Evolutionary conservation across 805 yeast genomes (phyloP).

Genomic region (Kluyveromyces lactis): DNA sequence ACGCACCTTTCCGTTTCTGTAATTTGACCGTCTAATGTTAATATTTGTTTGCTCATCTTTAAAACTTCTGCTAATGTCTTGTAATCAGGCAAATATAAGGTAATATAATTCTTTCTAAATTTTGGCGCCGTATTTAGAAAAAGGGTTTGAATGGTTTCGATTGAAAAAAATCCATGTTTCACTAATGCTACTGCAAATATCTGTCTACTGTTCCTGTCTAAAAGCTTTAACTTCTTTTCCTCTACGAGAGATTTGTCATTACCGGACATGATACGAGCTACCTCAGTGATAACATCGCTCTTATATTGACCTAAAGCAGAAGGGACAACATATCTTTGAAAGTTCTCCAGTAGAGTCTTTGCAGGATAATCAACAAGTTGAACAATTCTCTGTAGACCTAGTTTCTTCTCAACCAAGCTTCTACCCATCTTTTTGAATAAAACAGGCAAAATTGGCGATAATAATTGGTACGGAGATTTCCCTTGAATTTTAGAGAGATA

Average conservation of each 20-base stretch:
- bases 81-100: constrained; percentile 25
- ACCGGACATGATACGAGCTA: constrained; percentile 25
- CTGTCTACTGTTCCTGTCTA: constrained; percentile 26
- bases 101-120: constrained; percentile 21
- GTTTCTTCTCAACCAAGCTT: constrained; percentile 39
- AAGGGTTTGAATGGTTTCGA: constrained; percentile 24
- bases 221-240: constrained; percentile 15
- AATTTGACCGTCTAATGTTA: constrained; percentile 7
- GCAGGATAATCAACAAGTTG: constrained; percentile 56
- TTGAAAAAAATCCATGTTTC: constrained; percentile 24
- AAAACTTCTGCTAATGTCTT: constrained; percentile 26
- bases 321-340: constrained; percentile 70
- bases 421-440: constrained; percentile 58
- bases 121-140: constrained; percentile 24
- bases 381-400: constrained; percentile 51
- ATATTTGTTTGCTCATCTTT: constrained; percentile 20
- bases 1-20: constrained; percentile 20
- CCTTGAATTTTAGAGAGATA: constrained; percentile 47
- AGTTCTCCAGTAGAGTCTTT: constrained; percentile 55
- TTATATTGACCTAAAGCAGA: constrained; percentile 60
- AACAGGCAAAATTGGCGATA: constrained; percentile 72
- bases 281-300: constrained; percentile 43
- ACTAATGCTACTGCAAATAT: constrained; percentile 29
- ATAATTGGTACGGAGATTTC: constrained; percentile 67
- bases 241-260: constrained; percentile 13